A percentile compares a stretch with the other conserved stretches of the same genome.
Conservation (phyloP, 2,329 filamentous ascomycete genomes). For the Biscogniauxia marginata region DNA sequence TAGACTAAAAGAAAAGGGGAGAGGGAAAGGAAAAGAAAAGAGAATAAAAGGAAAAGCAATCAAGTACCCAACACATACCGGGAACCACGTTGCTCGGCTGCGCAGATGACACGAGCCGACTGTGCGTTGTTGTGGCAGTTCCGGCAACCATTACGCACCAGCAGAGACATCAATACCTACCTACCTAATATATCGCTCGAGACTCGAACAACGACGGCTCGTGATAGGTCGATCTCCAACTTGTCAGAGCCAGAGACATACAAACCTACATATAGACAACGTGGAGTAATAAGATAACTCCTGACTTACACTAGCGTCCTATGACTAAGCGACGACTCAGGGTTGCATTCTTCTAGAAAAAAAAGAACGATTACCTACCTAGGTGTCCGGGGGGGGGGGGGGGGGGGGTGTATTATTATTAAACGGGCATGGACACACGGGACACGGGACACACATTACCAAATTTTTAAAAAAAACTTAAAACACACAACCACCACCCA, state of each 20-base stretch:
- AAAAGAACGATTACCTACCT: neutral
- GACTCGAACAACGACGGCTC: neutral
- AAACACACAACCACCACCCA: too few relatives aligned
- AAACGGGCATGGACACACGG: neutral
- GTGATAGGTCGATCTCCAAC: neutral
- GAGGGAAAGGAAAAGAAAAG: neutral
- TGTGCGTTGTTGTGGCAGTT: neutral
- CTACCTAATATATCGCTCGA: neutral
- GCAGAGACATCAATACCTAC: neutral
- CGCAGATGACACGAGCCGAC: neutral
- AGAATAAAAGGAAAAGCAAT: neutral
- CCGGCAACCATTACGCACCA: neutral
- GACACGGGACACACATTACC: neutral
- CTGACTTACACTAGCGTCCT: neutral
- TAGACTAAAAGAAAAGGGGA: neutral
- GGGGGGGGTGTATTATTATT: neutral
- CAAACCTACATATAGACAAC: neutral
- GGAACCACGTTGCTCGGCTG: neutral
- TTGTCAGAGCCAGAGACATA: neutral
- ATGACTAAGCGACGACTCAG: neutral
- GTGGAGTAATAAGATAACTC: neutral
- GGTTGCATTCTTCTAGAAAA: neutral
- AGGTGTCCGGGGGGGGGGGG: neutral
- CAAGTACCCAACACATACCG: neutral
- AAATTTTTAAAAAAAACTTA: too few relatives aligned